These are phyloP conservation scores for Chalciporus pseudorubinellus DNA, from an alignment of 768 basidiomycete genomes.

Conservation along the genomic window DNA sequence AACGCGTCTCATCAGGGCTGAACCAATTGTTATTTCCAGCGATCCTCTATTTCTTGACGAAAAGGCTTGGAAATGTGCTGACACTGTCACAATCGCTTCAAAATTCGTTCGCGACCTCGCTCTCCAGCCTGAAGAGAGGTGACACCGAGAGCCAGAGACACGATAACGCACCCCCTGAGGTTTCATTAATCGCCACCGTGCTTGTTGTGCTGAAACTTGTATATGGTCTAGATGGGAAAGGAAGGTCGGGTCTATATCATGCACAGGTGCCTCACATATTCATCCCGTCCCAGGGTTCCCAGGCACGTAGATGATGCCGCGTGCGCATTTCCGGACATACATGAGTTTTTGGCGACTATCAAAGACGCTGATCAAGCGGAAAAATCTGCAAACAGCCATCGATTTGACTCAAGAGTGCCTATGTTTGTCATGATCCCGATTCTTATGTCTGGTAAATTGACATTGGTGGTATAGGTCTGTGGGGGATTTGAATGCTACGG, in stretches of 20 bases:
- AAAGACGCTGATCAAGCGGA: slow-evolving; percentile 37
- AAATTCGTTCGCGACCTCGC: slow-evolving; percentile 46
- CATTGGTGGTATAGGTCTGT: slow-evolving; percentile 41
- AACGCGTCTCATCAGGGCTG: neutral
- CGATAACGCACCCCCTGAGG: slow-evolving; percentile 69
- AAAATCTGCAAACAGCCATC: slow-evolving; percentile 27
- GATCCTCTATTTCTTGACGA: slow-evolving; percentile 61
- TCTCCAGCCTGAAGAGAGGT: slow-evolving; percentile 33
- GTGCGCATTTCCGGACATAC: slow-evolving; percentile 51
- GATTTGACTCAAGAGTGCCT: slow-evolving; percentile 43
- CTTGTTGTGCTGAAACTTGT: slow-evolving; percentile 80
- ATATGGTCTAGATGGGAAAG: slow-evolving; percentile 75
- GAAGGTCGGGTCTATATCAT: slow-evolving; percentile 42
- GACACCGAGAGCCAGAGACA: slow-evolving; percentile 49
- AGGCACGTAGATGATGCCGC: slow-evolving; percentile 52
- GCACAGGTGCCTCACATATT: slow-evolving; percentile 6
- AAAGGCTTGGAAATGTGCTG: slow-evolving; percentile 53
- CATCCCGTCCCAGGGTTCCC: slow-evolving; percentile 40
- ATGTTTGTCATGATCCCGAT: slow-evolving; percentile 41
- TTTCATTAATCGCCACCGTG: slow-evolving; percentile 54
- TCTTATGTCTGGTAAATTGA: slow-evolving; percentile 4
- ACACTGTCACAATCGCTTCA: slow-evolving; percentile 62
- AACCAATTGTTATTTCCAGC: slow-evolving; percentile 36
- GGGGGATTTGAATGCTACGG: slow-evolving; percentile 47
- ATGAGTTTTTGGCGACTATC: slow-evolving; percentile 48